Evolutionary conservation across 2,329 filamentous ascomycete genomes (phyloP).

Genomic region (Neonectria hederae): DNA sequence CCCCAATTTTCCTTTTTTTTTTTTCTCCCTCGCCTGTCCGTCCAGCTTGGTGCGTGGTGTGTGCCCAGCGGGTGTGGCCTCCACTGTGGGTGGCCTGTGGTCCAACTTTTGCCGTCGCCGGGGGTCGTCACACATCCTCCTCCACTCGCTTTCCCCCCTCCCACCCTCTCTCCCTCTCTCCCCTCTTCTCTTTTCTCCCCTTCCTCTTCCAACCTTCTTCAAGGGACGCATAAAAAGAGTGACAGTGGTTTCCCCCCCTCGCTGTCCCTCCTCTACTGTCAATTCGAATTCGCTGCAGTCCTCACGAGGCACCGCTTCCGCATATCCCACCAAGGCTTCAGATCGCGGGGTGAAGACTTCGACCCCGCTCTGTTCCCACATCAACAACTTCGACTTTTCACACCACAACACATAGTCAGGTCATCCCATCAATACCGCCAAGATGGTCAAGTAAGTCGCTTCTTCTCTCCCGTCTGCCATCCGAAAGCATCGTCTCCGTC

Average conservation of each 20-base stretch:
- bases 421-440: constrained; percentile 77
- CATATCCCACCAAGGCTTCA: constrained; percentile 41
- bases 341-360: constrained; percentile 54
- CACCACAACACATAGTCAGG: constrained; percentile 48
- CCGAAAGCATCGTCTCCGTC: neutral
- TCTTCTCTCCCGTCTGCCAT: constrained; percentile 16
- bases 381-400: constrained; percentile 50
- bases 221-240: constrained; percentile 52
- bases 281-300: constrained; percentile 43
- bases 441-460: constrained; percentile 97
- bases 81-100: constrained; percentile 20
- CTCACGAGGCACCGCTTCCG: constrained; percentile 41
- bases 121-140: constrained; percentile 37
- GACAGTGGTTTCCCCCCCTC: constrained; percentile 49
- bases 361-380: constrained; percentile 57
- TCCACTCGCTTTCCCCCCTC: constrained; percentile 42
- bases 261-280: constrained; percentile 52
- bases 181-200: constrained; percentile 36
- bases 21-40: constrained; percentile 25
- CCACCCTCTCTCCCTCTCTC: constrained; percentile 39
- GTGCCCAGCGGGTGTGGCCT: constrained; percentile 2
- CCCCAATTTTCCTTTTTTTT: constrained; percentile 42
- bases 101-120: constrained; percentile 31
- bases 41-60: neutral
- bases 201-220: constrained; percentile 34